Conservation (phyloP, 2,329 filamentous ascomycete genomes). For the Sporothrix variecibatus region DNA sequence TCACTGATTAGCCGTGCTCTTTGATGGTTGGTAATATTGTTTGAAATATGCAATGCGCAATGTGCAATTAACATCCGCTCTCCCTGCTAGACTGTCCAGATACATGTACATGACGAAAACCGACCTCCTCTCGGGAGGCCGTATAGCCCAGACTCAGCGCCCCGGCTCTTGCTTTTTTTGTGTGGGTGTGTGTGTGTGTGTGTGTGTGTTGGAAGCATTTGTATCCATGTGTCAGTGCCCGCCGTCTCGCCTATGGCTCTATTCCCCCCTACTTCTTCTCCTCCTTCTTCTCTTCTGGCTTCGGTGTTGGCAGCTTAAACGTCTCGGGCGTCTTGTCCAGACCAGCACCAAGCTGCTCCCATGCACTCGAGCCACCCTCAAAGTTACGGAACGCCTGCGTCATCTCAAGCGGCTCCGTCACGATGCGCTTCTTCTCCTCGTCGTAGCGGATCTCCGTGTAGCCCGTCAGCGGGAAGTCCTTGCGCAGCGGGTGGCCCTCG, state of each 20-base stretch:
- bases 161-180: neutral
- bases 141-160: neutral
- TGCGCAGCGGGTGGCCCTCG: constrained; percentile 93
- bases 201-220: neutral
- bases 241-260: neutral
- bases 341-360: constrained; percentile 69
- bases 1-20: neutral
- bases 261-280: constrained; percentile 64
- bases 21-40: neutral
- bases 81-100: constrained; percentile 16
- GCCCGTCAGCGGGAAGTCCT: constrained; percentile 96
- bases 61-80: constrained; percentile 8
- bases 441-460: constrained; percentile 98
- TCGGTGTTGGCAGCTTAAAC: constrained; percentile 94
- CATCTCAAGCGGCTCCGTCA: constrained; percentile 94
- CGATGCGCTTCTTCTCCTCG: constrained; percentile 98
- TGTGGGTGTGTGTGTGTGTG: neutral
- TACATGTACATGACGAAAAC: constrained; percentile 21
- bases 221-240: neutral
- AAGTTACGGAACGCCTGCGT: constrained; percentile 99
- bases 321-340: constrained; percentile 76
- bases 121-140: neutral
- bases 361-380: constrained; percentile 77
- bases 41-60: neutral
- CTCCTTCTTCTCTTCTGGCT: constrained; percentile 89